phyloP scores from a whole-genome alignment of 2,329 filamentous ascomycete species.

The Akanthomyces muscarius region DNA sequence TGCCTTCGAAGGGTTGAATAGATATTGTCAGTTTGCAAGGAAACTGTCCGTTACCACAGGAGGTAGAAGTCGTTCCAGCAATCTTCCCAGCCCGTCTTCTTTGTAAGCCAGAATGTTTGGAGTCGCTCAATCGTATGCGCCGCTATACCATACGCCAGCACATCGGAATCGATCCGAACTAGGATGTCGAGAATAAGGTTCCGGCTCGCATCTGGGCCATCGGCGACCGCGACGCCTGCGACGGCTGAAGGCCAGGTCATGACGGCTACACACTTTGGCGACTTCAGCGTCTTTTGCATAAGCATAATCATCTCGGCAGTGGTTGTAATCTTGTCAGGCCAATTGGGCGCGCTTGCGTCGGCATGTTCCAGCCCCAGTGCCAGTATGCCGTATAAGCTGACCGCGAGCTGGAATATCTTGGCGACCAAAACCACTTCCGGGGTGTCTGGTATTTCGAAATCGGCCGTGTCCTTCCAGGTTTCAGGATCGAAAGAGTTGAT shows the following conservation, averaged over 20 bases:
- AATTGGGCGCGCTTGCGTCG: not conserved
- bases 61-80: slow-evolving; percentile 15
- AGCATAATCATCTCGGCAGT: not conserved
- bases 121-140: not conserved
- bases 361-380: not conserved
- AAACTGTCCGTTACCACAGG: not conserved
- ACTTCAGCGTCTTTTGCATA: not conserved
- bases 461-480: not conserved
- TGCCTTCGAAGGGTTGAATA: not conserved
- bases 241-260: slow-evolving; percentile 10
- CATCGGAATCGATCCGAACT: not conserved
- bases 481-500: slow-evolving; percentile 1
- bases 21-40: not conserved
- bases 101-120: not conserved
- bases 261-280: slow-evolving; percentile 2
- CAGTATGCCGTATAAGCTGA: slow-evolving; percentile 9
- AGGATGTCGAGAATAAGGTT: not conserved
- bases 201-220: slow-evolving; percentile 1
- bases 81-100: slow-evolving; percentile 12
- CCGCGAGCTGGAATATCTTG: slow-evolving; percentile 9
- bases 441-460: not conserved
- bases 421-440: slow-evolving; percentile 11
- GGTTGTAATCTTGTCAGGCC: not conserved
- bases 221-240: slow-evolving; percentile 3
- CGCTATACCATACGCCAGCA: slow-evolving; percentile 11